Percentiles rank a stretch among this genome's conserved stretches.
Evolutionary conservation across 2,329 filamentous ascomycete species (phyloP).

Genomic region (Cyclaneusma minus): DNA sequence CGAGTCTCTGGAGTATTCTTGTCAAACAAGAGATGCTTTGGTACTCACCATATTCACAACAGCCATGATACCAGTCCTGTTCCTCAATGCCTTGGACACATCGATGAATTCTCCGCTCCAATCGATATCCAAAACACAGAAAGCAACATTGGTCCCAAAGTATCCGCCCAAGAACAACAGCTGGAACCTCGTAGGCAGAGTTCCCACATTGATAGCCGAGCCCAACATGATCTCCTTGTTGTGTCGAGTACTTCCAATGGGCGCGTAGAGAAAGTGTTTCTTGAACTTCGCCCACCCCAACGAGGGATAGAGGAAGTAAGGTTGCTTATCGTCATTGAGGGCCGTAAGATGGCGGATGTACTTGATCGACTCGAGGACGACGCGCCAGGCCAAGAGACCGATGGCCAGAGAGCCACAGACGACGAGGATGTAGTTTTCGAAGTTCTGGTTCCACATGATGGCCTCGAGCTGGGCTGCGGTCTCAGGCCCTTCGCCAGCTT

Average conservation of each 20-base stretch:
- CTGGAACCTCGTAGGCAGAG: constrained; percentile 67
- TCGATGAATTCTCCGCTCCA: constrained; percentile 31
- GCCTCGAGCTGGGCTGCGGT: constrained; percentile 9
- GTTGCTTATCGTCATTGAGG: constrained; percentile 64
- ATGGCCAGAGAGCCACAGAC: constrained; percentile 48
- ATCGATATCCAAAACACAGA: constrained; percentile 54
- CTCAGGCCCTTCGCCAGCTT: too few species aligned
- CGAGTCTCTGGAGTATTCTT: background rate
- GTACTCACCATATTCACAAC: constrained; percentile 60
- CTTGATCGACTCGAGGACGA: constrained; percentile 40
- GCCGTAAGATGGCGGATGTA: constrained; percentile 62
- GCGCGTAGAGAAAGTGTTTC: constrained; percentile 52
- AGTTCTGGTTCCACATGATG: constrained; percentile 29
- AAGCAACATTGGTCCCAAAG: constrained; percentile 58
- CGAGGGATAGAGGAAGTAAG: constrained; percentile 55
- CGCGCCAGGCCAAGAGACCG: constrained; percentile 51
- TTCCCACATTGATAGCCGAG: constrained; percentile 54
- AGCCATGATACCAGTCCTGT: constrained; percentile 54
- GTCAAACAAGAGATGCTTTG: background rate
- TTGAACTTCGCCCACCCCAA: constrained; percentile 43
- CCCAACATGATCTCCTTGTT: constrained; percentile 60
- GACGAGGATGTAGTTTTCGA: constrained; percentile 45
- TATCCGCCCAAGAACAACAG: constrained; percentile 53
- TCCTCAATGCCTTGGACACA: constrained; percentile 38
- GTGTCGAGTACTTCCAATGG: constrained; percentile 59